phyloP scores from a whole-genome alignment of 148 eudicot genomes.

The Silene latifolia region DNA sequence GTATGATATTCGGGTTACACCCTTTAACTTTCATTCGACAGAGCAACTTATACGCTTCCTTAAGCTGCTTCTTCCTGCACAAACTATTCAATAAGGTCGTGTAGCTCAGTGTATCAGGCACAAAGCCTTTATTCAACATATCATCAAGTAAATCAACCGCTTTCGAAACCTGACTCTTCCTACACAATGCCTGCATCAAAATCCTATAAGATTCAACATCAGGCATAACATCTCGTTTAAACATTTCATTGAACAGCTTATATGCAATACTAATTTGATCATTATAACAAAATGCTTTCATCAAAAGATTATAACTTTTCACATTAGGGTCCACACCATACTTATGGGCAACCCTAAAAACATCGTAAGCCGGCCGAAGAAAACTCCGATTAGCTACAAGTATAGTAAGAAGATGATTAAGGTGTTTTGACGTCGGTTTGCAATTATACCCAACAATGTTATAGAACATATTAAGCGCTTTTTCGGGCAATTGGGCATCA shows the following conservation, averaged over 20 bases:
- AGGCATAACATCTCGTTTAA: slow-evolving; percentile 71
- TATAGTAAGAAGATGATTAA: slow-evolving; percentile 50
- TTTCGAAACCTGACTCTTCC: slow-evolving; percentile 74
- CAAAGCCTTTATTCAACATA: slow-evolving; percentile 87
- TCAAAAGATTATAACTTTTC: slow-evolving; percentile 64
- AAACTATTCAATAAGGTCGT: slow-evolving; percentile 80
- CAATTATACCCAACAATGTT: slow-evolving; percentile 49
- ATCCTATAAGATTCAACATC: slow-evolving; percentile 71
- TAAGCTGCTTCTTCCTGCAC: slow-evolving; percentile 84
- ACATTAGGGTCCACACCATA: slow-evolving; percentile 50
- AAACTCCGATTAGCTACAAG: slow-evolving; percentile 46
- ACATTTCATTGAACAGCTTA: slow-evolving; percentile 74
- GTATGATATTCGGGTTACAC: slow-evolving; percentile 80
- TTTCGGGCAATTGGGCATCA: slow-evolving; percentile 65
- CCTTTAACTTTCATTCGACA: slow-evolving; percentile 93
- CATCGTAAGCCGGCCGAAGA: slow-evolving; percentile 63
- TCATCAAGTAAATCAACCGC: slow-evolving; percentile 77
- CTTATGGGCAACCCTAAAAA: slow-evolving; percentile 54
- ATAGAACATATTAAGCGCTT: slow-evolving; percentile 61
- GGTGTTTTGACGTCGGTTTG: slow-evolving; percentile 55
- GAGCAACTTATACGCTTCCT: slow-evolving; percentile 86
- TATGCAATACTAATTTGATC: slow-evolving; percentile 67
- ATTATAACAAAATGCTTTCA: slow-evolving; percentile 62
- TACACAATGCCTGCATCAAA: slow-evolving; percentile 84
- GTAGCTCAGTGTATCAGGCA: slow-evolving; percentile 77